Percentiles rank a stretch among this genome's conserved stretches.
Evolutionary conservation across 331 rosid genomes (phyloP).

Genomic region (Pyracantha coccinea): DNA sequence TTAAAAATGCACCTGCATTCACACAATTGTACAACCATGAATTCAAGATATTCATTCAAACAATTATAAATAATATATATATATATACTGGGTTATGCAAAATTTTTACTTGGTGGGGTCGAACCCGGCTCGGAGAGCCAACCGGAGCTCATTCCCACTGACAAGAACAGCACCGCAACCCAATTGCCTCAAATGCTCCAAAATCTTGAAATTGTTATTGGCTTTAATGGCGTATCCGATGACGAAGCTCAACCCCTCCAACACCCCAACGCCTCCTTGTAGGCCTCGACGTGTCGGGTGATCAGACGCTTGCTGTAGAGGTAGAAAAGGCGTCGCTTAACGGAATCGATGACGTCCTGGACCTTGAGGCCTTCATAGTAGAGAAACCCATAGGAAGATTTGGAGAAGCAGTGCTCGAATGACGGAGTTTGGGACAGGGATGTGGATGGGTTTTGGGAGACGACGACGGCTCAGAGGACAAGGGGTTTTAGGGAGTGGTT

Average conservation of each 20-base stretch:
- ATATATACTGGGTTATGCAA: background rate
- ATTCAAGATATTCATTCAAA: background rate
- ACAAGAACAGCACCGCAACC: conserved; percentile 99
- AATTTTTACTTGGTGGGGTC: conserved; percentile 67
- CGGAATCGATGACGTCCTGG: conserved; percentile 79
- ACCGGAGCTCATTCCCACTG: conserved; percentile 81
- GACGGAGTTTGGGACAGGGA: conserved; percentile 22
- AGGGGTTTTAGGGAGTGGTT: background rate
- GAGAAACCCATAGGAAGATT: conserved; percentile 74
- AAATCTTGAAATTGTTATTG: conserved; percentile 79
- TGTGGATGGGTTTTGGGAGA: conserved; percentile 43
- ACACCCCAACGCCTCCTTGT: conserved; percentile 64
- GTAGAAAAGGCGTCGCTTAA: conserved; percentile 78
- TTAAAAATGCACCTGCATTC: conserved; percentile 71
- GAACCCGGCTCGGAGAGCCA: conserved; percentile 82
- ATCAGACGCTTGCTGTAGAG: conserved; percentile 88
- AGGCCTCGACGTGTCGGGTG: conserved; percentile 73
- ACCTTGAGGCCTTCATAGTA: conserved; percentile 63
- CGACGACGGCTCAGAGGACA: conserved; percentile 48
- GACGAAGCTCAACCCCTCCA: conserved; percentile 60
- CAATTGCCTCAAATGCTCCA: conserved; percentile 76
- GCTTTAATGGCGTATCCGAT: conserved; percentile 95
- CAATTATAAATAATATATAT: no score
- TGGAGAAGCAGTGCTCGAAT: conserved; percentile 68
- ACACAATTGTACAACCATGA: background rate